Evolutionary conservation across 2,329 filamentous ascomycete genomes (phyloP).

Genomic region (Alternaria rosae): DNA sequence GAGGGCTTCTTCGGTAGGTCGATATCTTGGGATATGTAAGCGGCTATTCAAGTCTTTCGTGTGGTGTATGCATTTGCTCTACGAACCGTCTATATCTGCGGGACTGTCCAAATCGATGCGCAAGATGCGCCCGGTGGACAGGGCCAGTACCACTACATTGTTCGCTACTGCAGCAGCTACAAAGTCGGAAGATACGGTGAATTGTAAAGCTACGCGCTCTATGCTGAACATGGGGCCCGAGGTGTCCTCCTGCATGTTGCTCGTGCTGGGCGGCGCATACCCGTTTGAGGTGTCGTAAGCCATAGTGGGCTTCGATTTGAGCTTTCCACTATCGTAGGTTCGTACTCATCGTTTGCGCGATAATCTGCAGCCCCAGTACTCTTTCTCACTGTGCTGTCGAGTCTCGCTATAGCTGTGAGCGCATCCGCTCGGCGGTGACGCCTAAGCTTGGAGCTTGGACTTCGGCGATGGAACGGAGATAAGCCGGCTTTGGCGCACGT

Average conservation of each 20-base stretch:
- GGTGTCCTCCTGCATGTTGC: constrained; percentile 65
- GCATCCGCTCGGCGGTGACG: constrained; percentile 6
- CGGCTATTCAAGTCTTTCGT: not conserved
- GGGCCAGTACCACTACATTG: constrained; percentile 90
- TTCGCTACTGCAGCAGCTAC: constrained; percentile 97
- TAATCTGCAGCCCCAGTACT: constrained; percentile 17
- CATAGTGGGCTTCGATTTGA: constrained; percentile 58
- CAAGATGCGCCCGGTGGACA: constrained; percentile 90
- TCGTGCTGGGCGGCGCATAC: constrained; percentile 73
- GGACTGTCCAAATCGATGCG: constrained; percentile 93
- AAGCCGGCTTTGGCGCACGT: constrained; percentile 4
- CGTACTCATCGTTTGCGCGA: constrained; percentile 20
- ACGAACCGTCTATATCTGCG: constrained; percentile 81
- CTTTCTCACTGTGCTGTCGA: not conserved
- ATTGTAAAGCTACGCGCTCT: constrained; percentile 90
- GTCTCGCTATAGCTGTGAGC: constrained; percentile 10
- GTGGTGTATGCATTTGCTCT: not conserved
- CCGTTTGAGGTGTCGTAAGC: constrained; percentile 74
- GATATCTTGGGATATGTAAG: constrained; percentile 70
- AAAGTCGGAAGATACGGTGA: constrained; percentile 93
- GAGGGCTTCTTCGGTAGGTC: constrained; percentile 93
- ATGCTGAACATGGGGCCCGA: constrained; percentile 91
- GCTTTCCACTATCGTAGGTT: constrained; percentile 18
- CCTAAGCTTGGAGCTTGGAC: constrained; percentile 16
- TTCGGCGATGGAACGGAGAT: constrained; percentile 15